phyloP scores from a whole-genome alignment of 2,329 filamentous ascomycete species.

The Neonectria sp. region DNA sequence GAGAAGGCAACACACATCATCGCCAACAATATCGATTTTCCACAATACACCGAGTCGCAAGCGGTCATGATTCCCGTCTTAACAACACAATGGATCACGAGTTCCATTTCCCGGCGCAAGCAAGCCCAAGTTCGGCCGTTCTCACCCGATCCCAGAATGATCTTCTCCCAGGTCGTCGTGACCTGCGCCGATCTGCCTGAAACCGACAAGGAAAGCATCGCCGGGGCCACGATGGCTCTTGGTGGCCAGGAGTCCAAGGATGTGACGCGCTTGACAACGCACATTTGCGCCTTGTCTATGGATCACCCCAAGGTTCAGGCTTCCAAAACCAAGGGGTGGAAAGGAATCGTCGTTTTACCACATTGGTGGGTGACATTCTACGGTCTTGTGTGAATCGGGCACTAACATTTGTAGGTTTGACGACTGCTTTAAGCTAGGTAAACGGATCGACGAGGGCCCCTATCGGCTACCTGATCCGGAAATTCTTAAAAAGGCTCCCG shows the following conservation, averaged over 20 bases:
- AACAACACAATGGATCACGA: slow-evolving; percentile 83
- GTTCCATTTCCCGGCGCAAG: slow-evolving; percentile 78
- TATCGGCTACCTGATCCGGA: slow-evolving; percentile 91
- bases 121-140: slow-evolving; percentile 85
- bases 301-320: slow-evolving; percentile 80
- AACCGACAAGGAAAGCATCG: slow-evolving; percentile 92
- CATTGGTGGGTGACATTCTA: slow-evolving; percentile 77
- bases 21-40: slow-evolving; percentile 88
- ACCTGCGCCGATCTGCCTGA: slow-evolving; percentile 88
- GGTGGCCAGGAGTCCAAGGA: slow-evolving; percentile 85
- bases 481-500: slow-evolving; percentile 74
- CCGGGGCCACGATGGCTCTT: slow-evolving; percentile 89
- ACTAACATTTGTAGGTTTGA: slow-evolving; percentile 80
- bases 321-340: slow-evolving; percentile 75
- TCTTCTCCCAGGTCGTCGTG: slow-evolving; percentile 88
- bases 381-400: not conserved
- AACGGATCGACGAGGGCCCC: slow-evolving; percentile 89
- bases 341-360: slow-evolving; percentile 88
- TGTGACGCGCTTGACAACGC: slow-evolving; percentile 83
- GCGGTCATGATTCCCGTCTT: slow-evolving; percentile 88
- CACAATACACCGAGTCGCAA: slow-evolving; percentile 83
- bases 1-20: slow-evolving; percentile 70
- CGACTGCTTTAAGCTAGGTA: slow-evolving; percentile 93
- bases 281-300: slow-evolving; percentile 86
- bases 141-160: slow-evolving; percentile 91